Conservation (phyloP, 768 basidiomycete genomes). For the Naganishia vishniacii region DNA sequence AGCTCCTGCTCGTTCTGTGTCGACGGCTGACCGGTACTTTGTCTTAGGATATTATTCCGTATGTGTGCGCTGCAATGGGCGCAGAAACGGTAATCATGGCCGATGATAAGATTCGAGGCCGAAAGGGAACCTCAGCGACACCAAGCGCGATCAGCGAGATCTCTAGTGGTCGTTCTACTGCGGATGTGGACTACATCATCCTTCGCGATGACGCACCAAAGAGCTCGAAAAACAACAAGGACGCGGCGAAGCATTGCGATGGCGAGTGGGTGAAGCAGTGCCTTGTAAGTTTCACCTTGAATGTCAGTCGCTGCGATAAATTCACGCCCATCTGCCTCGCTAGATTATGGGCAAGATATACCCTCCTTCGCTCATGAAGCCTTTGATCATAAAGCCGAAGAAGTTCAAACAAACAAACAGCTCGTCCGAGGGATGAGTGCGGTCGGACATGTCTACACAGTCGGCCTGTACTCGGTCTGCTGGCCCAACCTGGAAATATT, state of each 20-base stretch:
- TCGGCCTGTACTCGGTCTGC: too few relatives aligned
- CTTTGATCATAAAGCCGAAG: too few relatives aligned
- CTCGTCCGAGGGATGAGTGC: too few relatives aligned
- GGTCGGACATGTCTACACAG: too few relatives aligned
- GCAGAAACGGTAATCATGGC: slow-evolving; percentile 55
- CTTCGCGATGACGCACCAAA: slow-evolving; percentile 19
- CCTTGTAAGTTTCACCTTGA: slow-evolving; percentile 32
- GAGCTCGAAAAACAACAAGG: slow-evolving; percentile 6
- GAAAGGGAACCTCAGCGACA: slow-evolving; percentile 4
- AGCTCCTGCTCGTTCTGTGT: slow-evolving; percentile 38
- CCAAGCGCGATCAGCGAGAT: slow-evolving; percentile 5
- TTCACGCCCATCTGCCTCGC: background rate
- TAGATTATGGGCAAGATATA: slow-evolving; percentile 34
- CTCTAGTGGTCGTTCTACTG: slow-evolving; percentile 32
- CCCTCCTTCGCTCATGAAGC: slow-evolving; percentile 16
- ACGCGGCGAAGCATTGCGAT: slow-evolving; percentile 28
- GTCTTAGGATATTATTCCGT: slow-evolving; percentile 53
- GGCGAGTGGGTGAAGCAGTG: slow-evolving; percentile 45
- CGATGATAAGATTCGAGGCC: background rate
- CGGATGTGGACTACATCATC: slow-evolving; percentile 29
- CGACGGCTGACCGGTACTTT: background rate
- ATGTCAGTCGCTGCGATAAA: background rate
- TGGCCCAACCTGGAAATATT: too few relatives aligned
- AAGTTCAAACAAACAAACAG: too few relatives aligned
- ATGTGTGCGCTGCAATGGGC: slow-evolving; percentile 73